Base-by-base conservation (phyloP, 306 rosid genomes). In the Coriaria nepalensis region DNA sequence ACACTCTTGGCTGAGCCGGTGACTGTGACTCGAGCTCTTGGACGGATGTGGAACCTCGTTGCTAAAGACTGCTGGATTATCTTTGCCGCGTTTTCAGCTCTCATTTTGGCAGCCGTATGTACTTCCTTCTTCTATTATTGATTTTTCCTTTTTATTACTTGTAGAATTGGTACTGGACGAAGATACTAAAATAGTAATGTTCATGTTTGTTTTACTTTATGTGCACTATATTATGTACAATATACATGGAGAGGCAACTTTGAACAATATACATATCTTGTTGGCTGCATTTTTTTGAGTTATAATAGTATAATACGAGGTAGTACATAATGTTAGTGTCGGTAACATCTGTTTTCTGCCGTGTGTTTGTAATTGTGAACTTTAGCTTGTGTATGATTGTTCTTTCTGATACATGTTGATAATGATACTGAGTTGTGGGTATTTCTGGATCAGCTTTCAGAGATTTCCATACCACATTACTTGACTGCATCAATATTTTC, bases 401-500 rank as follows among this genome's bases (percentile, higher is more conserved):
- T 20, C 29, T 20, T 20, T 20, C 29, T 44, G 33, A n/a, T 6
- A 9, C 34, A 9, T 34, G 15, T 15, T 49, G 3, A 9, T 10
- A 29, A 29, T 39, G 40, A 11, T 60, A 39, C 45, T 13, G 15
- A 55, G 40, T 11, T 8, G 33, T 11, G 49, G 34, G 10, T 6
- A 35, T 32, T 65, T 55, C 13, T 40, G 47, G 51, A 59, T 65
- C 84, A 90, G 95, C 75, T 84, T 60, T 76, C 97, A 47, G 92
- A 90, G 80, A 78, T 84, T 68, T 60, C 84, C 0, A 79, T 90
- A 49, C 95, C 97, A 13, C 97, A 90, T 73, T 90, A 55, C 62
- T 62, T 84, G 79, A 90, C 97, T 13, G 97, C 95, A 6, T 73
- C 87, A 4, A 84, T 90, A 7, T 90, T 90, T 60, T 55, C 92